Evolutionary conservation across 805 yeast genomes (phyloP).

Genomic region (Ogataea methanolica): DNA sequence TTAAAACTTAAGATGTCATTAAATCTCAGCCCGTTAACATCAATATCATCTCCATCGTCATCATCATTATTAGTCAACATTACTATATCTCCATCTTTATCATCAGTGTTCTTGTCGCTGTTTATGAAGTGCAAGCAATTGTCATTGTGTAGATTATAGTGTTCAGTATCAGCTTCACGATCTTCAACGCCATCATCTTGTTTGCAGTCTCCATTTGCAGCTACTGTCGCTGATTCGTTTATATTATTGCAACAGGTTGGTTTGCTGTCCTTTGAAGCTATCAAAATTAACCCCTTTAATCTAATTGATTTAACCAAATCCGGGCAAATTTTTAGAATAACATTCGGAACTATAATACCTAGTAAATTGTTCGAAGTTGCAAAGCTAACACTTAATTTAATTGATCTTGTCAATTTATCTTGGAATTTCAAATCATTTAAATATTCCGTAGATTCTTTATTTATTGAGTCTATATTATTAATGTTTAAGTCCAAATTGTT

Average conservation of each 20-base stretch:
- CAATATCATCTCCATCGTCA: slow-evolving; percentile 37
- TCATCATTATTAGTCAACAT: slow-evolving; percentile 1
- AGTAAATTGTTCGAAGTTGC: slow-evolving; percentile 79
- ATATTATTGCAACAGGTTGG: slow-evolving; percentile 1
- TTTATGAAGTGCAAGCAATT: no score
- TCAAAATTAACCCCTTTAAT: slow-evolving; percentile 75
- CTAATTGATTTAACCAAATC: slow-evolving; percentile 70
- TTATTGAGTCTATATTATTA: slow-evolving; percentile 32
- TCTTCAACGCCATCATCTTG: no score
- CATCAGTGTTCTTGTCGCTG: no score
- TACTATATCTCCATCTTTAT: slow-evolving; percentile 14
- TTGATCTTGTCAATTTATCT: slow-evolving; percentile 54
- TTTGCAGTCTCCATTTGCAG: no score
- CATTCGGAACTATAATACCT: slow-evolving; percentile 76
- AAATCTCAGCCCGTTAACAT: slow-evolving; percentile 60
- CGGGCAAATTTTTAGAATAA: slow-evolving; percentile 68
- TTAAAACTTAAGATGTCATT: slow-evolving; percentile 63
- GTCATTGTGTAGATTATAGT: no score
- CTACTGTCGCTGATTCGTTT: slow-evolving; percentile 1
- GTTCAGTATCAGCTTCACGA: no score
- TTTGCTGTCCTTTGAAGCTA: slow-evolving; percentile 37
- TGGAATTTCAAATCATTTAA: slow-evolving; percentile 29
- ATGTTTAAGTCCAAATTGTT: slow-evolving; percentile 24
- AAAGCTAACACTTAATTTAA: slow-evolving; percentile 78
- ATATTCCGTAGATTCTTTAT: slow-evolving; percentile 31